Conservation (phyloP, 495 filamentous ascomycete genomes). For the Hyaloscypha bicolor region DNA sequence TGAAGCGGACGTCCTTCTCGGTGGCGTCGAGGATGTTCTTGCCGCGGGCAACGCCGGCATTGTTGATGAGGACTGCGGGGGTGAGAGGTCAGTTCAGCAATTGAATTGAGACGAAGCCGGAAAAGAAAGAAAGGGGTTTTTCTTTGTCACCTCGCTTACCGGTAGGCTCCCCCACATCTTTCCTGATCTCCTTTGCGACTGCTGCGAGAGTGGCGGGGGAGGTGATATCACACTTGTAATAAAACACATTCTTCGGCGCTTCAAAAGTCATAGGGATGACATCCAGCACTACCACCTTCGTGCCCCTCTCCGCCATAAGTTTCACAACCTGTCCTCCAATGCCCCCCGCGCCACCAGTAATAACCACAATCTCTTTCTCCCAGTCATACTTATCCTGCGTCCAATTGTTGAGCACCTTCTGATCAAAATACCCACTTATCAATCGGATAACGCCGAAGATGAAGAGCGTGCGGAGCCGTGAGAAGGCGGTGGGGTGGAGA, state of each 20-base stretch:
- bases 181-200: conserved; percentile 51
- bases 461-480: conserved; percentile 48
- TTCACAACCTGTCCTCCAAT: conserved; percentile 66
- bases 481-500: conserved; percentile 50
- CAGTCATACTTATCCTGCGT: conserved; percentile 64
- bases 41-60: conserved; percentile 65
- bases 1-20: conserved; percentile 59
- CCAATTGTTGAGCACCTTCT: conserved; percentile 62
- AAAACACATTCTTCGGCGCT: conserved; percentile 56
- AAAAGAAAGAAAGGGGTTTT: no score
- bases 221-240: conserved; percentile 68
- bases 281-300: conserved; percentile 72
- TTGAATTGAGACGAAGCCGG: no score
- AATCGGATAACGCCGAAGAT: conserved; percentile 50
- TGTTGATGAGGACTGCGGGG: conserved; percentile 65
- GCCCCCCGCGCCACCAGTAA: conserved; percentile 72
- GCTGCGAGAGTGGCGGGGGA: conserved; percentile 48
- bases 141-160: no score
- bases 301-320: conserved; percentile 56
- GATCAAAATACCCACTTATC: conserved; percentile 53
- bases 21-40: conserved; percentile 59
- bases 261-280: conserved; percentile 60
- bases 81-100: no score
- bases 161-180: conserved; percentile 62
- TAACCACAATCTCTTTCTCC: conserved; percentile 65